Evolutionary conservation across 345 rosid genomes (phyloP), one percentile per base, ranked within the genome.

Genomic region (Sonneratia caseolaris): DNA sequence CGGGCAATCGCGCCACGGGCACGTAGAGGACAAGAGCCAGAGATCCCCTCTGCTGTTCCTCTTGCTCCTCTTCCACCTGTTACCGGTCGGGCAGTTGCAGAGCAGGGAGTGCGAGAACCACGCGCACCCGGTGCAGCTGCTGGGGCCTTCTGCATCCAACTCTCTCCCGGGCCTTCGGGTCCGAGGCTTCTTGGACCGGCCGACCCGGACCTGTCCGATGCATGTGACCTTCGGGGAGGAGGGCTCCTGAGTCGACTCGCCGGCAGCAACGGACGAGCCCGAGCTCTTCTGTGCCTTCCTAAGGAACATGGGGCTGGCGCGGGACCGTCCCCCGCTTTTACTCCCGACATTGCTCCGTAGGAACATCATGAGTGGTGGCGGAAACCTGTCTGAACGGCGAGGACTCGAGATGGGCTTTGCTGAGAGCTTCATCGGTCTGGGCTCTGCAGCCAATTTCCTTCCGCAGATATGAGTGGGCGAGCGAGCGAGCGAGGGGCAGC

Each of bases 161-260:
- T 11, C 37, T 45, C 55, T 48, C 49, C 49, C 11, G 37, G 19
- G 16, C 55, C 7, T 9, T 21, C 9, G 37, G 55, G 37, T 13
- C 27, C 18, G 27, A 21, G 37, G 19, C 66, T 62, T 62, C 66
- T 85, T 86, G 37, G 91, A 84, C 24, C 96, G 84, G 35, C 78
- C 78, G 76, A 86, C 94, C 64, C 92, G 91, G 69, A 93, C 97
- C 74, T 93, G 97, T 32, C 98, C 98, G 90, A 93, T 89, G 97
- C 98, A 93, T 42, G 98, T 91, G 48, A 93, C 98, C 75, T 88
- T 89, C 0, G 98, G 98, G 13, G 98, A 93, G 53, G 96, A 75
- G 19, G 98, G 98, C 66, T 93, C 98, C 69, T 87, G 97, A 5
- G 91, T 86, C 80, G 89, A 91, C 67, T 79, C 76, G 78, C 83